These are phyloP conservation scores for Dictyophora rubrovolvata DNA, from an alignment of 768 basidiomycete genomes.

Conservation along the genomic window DNA sequence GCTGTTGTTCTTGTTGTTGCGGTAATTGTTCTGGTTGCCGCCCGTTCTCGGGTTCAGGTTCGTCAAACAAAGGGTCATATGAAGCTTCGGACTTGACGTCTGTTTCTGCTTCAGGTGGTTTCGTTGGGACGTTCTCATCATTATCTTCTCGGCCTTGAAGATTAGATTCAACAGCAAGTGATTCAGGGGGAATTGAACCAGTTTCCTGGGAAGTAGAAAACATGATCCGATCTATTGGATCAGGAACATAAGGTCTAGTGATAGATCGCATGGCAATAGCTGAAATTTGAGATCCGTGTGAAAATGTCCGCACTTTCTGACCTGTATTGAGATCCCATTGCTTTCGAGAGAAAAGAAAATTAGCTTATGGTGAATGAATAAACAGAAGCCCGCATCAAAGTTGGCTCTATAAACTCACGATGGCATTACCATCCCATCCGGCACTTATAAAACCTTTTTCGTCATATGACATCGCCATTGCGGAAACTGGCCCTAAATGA, in stretches of 20 bases:
- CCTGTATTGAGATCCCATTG: slow-evolving; percentile 99
- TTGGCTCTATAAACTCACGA: slow-evolving; percentile 38
- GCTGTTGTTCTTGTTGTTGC: slow-evolving; percentile 10
- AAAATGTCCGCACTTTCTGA: slow-evolving; percentile 61
- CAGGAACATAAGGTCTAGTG: slow-evolving; percentile 16
- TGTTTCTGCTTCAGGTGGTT: not conserved
- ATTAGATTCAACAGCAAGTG: not conserved
- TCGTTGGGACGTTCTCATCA: not conserved
- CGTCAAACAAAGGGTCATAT: slow-evolving; percentile 86
- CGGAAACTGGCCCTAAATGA: slow-evolving; percentile 76
- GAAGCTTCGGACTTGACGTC: slow-evolving; percentile 73
- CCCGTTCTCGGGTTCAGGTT: slow-evolving; percentile 53
- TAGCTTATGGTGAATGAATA: slow-evolving; percentile 8
- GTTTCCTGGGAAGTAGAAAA: slow-evolving; percentile 18
- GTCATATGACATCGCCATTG: slow-evolving; percentile 68
- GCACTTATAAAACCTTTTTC: slow-evolving; percentile 85
- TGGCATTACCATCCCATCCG: slow-evolving; percentile 87
- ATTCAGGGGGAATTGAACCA: not conserved
- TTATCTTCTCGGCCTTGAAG: slow-evolving; percentile 9
- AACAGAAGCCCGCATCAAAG: slow-evolving; percentile 3
- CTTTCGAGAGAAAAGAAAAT: slow-evolving; percentile 37
- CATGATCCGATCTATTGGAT: slow-evolving; percentile 18
- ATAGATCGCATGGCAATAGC: slow-evolving; percentile 69
- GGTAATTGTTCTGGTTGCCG: slow-evolving; percentile 16
- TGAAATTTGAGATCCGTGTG: slow-evolving; percentile 79